Base-by-base conservation (phyloP, 2,329 filamentous ascomycete genomes). In the Fusarium continuum region DNA sequence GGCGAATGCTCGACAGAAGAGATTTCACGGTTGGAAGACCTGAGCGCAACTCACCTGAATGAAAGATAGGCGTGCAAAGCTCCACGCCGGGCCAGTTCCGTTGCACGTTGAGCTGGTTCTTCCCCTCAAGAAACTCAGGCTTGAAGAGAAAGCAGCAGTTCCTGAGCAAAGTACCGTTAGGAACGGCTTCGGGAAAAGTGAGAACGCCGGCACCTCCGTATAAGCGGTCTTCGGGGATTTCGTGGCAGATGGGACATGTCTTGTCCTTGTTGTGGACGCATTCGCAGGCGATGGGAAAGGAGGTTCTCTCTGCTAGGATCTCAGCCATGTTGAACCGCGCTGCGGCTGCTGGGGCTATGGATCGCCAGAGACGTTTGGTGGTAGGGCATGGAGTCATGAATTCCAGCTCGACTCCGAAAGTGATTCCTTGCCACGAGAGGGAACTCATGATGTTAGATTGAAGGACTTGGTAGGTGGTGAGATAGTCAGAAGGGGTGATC, bases 341-440 rank as follows among this genome's bases (percentile, higher is more conserved):
- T 17, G 50, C 56, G n/a, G 51, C 22, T 6, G 26, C 17, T 13
- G 46, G 40, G 7, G 35, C n/a, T 8, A 10, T 6, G 14, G 20
- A 25, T 25, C 17, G 31, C 46, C 51, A 56, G 6, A 26, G 23
- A 20, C n/a, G 19, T 6, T 31, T 40, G 7, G 11, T 13, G 16
- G 9, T 16, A 11, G 50, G 31, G n/a, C 34, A 16, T 1, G 51
- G 36, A 19, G 64, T 48, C 43, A 68, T 55, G 38, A 72, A 61
- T 10, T 71, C 70, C 2, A 72, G 34, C 39, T 71, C 70, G 20
- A 67, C 22, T 10, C 70, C 69, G 35, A 71, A 68, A 19, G 59
- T 63, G 41, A 63, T 40, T 7, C 31, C 36, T 6, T 34, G 10
- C 52, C 56, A 60, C 2, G 16, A 4, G 3, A 16, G 41, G 14